Evolutionary conservation across 2,329 filamentous ascomycete species (phyloP).

Genomic region (Drechslerella dactyloides): DNA sequence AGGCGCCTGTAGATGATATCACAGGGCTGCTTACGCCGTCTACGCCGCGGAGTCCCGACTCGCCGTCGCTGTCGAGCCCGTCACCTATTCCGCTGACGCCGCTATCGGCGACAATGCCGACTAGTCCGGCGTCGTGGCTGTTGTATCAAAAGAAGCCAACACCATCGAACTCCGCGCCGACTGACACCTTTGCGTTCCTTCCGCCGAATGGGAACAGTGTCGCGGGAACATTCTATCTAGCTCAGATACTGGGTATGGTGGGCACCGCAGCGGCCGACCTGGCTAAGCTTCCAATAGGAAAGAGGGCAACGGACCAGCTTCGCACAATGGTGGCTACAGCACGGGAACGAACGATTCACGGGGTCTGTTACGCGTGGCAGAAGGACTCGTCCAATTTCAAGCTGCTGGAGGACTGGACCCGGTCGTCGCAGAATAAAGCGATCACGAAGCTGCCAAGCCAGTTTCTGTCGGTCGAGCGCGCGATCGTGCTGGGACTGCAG

Average conservation of each 20-base stretch:
- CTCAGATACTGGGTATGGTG: conserved; percentile 79
- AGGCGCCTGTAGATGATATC: conserved; percentile 87
- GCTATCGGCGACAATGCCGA: conserved; percentile 76
- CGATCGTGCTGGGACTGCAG: conserved; percentile 84
- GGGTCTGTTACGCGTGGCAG: conserved; percentile 89
- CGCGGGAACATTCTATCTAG: conserved; percentile 88
- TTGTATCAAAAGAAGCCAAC: conserved; percentile 20
- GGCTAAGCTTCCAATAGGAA: conserved; percentile 60
- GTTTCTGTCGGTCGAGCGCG: conserved; percentile 83
- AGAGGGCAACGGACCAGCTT: conserved; percentile 74
- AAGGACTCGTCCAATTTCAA: conserved; percentile 92
- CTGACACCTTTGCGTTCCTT: conserved; percentile 66
- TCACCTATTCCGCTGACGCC: conserved; percentile 69
- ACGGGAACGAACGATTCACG: conserved; percentile 82
- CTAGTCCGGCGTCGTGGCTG: conserved; percentile 57
- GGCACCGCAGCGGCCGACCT: conserved; percentile 64
- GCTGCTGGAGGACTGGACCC: conserved; percentile 90
- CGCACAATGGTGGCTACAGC: conserved; percentile 76
- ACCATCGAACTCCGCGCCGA: conserved; percentile 48
- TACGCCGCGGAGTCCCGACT: conserved; percentile 72
- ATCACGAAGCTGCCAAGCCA: conserved; percentile 88
- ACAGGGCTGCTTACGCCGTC: conserved; percentile 84
- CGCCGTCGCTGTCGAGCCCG: conserved; percentile 59
- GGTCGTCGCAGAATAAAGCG: conserved; percentile 79
- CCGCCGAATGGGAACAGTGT: conserved; percentile 89